These are phyloP conservation scores for Scalesia atractyloides DNA, from an alignment of 129 eudicot species.

Conservation along the genomic window DNA sequence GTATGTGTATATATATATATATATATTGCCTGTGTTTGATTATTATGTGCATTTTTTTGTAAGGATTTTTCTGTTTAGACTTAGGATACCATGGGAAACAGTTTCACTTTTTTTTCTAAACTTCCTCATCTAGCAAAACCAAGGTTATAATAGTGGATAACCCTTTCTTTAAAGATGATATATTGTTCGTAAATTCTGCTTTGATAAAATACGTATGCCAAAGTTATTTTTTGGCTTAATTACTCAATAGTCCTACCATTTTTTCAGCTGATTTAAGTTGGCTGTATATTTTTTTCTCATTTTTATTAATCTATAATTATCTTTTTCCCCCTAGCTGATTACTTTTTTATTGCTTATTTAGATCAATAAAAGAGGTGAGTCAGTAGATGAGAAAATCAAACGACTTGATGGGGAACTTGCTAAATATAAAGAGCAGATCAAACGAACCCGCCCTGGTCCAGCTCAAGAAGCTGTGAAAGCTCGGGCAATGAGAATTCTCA, in stretches of 20 bases:
- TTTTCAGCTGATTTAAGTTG: background rate
- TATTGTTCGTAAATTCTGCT: background rate
- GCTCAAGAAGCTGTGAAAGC: constrained; percentile 88
- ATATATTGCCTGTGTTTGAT: background rate
- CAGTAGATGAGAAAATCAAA: constrained; percentile 82
- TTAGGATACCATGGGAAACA: background rate
- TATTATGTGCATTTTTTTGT: background rate
- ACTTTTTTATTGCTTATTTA: constrained; percentile 10
- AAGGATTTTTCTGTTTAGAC: background rate
- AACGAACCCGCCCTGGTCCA: constrained; percentile 85
- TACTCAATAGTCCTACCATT: background rate
- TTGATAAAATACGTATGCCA: background rate
- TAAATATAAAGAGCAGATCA: constrained; percentile 66
- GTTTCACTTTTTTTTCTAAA: background rate
- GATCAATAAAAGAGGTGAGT: constrained; percentile 90
- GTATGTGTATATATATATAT: no score
- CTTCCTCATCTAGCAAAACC: background rate
- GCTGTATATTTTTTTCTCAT: background rate
- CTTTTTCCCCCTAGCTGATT: background rate
- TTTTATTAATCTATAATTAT: background rate
- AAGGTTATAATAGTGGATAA: background rate
- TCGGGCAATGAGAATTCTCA: constrained; percentile 83
- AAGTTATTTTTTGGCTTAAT: background rate
- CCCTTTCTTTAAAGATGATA: background rate
- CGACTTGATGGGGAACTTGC: constrained; percentile 80